Base-by-base conservation (phyloP, 2,329 filamentous ascomycete species). In the Tolypocladium ophioglossoides region DNA sequence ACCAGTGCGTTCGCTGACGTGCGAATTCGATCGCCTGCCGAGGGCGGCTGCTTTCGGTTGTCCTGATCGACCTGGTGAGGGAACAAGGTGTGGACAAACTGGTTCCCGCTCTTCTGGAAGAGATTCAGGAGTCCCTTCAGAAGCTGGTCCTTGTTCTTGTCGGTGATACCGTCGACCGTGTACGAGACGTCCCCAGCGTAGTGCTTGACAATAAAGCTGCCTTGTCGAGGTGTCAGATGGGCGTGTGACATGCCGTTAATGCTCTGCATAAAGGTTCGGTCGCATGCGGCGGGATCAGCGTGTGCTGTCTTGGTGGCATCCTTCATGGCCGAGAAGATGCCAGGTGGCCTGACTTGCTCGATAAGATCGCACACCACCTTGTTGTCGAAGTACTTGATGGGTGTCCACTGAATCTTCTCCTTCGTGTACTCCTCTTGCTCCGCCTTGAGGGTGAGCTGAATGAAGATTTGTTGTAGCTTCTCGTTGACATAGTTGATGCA, bases 401-500 rank as follows among this genome's bases (percentile, higher is more conserved):
- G 94, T 0, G 91, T 96, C 94, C 94, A 99, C 67, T 95, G 85
- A 67, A 99, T 99, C 76, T 97, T 86, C 71, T 99, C 94, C 50
- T 89, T 80, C 18, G 87, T 90, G 66, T 99, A 99, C 70, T 99
- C 94, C 63, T 99, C 94, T 73, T 99, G 94, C 70, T 99, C 94
- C 0, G 94, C 87, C 75, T 96, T 96, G 58, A 99, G 73, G 0
- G 94, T 99, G 63, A 99, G 77, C 71, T 99, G 94, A 62, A 99
- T 99, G 68, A 99, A 99, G 64, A 99, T 97, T 67, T 99, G 94
- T 72, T 99, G 94, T 55, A 99, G 77, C 72, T 99, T 99, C 74
- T 99, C 94, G 71, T 99, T 99, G 66, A 97, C 95, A 66, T 97
- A 99, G 76, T 99, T 99, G 79, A 99, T 99, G 73, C 94, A 99